Evolutionary conservation across 495 filamentous ascomycete genomes (phyloP), one percentile per base, ranked within the genome.

Genomic region (Jackrogersella multiformis): DNA sequence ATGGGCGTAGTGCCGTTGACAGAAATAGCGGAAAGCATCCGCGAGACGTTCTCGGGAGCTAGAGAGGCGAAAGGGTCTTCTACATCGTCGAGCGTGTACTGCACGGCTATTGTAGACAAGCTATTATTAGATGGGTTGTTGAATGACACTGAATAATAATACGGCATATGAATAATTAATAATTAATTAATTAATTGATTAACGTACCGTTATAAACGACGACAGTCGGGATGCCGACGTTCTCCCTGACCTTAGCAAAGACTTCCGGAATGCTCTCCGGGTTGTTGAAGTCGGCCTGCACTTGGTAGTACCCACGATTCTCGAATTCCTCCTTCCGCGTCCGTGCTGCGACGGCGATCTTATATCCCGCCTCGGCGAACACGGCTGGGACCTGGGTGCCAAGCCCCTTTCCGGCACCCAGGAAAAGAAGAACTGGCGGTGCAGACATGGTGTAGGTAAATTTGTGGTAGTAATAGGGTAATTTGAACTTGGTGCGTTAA

Each of bases 1-100:
- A 60, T 23, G n/a, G 56, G 44, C 8, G 56, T 51, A 21, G 56
- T 60, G n/a, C 56, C 56, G 23, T 60, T 60, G n/a, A 60, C 56
- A 30, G 56, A 32, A 2, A 60, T 44, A 28, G 56, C 34, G 3
- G 56, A 60, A 38, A 39, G 56, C n/a, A 60, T 16, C 1, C 56
- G 42, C 9, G 44, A 51, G 30, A 60, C 56, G 21, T 60, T 60
- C 44, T 60, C 56, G 15, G 56, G 56, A 1, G 56, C 56, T 26
- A 60, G 44, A 4, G 56, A 60, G 20, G 56, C 56, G 23, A 60
- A 60, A 15, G 56, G 56, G 34, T 60, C 56, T 4, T 49, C 56
- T 8, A 44, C 44, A n/a, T 60, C 23, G 30, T 60, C 56, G 1
- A 60, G 45, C 2, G 45, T 32, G 24, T 61, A 61, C 26, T 61